phyloP scores from a whole-genome alignment of 73 alveolate species.

The Tetrahymena thermophila region DNA sequence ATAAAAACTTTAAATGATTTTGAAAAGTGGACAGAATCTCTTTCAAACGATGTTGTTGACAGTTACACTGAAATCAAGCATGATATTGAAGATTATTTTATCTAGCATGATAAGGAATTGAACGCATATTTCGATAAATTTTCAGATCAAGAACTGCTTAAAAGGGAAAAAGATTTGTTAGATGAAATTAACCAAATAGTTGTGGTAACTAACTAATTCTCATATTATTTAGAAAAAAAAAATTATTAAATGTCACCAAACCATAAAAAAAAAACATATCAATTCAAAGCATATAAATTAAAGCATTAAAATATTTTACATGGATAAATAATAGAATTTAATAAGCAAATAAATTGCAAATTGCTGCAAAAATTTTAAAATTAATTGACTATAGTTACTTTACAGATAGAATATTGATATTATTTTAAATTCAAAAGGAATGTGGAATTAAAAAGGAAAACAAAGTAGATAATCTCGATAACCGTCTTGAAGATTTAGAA shows the following conservation, averaged over 20 bases:
- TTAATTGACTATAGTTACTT: too few relatives aligned
- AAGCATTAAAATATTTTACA: background rate
- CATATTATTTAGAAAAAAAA: background rate
- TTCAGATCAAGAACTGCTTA: conserved; percentile 21
- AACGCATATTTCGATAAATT: conserved; percentile 15
- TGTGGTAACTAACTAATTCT: background rate
- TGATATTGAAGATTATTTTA: conserved; percentile 35
- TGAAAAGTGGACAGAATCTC: conserved; percentile 23
- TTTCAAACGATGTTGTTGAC: conserved; percentile 29
- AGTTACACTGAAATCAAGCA: conserved; percentile 35
- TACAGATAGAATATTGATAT: background rate
- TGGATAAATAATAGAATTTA: too few relatives aligned
- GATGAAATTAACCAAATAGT: conserved; percentile 18
- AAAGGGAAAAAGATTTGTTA: conserved; percentile 35
- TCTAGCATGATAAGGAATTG: conserved; percentile 16
- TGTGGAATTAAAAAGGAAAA: conserved; percentile 21
- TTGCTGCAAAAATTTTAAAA: too few relatives aligned
- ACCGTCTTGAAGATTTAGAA: conserved; percentile 29
- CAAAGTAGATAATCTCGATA: conserved; percentile 25
- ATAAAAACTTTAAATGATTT: conserved; percentile 29
- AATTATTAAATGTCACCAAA: too few relatives aligned
- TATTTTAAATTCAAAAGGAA: background rate
- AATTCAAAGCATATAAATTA: too few relatives aligned
- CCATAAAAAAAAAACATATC: too few relatives aligned
- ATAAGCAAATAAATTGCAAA: too few relatives aligned